These are phyloP conservation scores for Boletellus ananas DNA, from an alignment of 768 basidiomycete genomes.

Conservation along the genomic window DNA sequence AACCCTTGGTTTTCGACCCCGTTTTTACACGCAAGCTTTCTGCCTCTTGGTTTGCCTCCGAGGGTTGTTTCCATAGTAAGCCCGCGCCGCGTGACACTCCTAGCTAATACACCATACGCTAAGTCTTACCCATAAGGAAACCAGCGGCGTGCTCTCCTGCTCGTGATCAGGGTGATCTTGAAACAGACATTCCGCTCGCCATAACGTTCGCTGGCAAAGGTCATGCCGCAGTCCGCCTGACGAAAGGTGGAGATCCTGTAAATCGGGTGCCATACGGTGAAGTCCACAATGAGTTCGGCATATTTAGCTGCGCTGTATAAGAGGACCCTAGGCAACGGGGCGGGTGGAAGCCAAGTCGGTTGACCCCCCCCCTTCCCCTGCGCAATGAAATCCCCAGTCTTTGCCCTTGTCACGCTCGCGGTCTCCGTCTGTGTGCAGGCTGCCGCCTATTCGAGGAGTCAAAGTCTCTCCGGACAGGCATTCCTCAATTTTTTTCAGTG, in stretches of 20 bases:
- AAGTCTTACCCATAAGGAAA: background rate
- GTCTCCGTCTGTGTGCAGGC: slow-evolving; percentile 22
- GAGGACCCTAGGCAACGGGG: background rate
- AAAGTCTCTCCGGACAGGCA: slow-evolving; percentile 45
- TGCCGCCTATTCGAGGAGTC: slow-evolving; percentile 43
- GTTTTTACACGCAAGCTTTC: background rate
- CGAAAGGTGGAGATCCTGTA: background rate
- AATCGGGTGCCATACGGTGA: background rate
- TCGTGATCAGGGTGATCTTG: background rate
- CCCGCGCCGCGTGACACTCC: background rate
- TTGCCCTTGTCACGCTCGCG: slow-evolving; percentile 7
- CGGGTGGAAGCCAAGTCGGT: background rate
- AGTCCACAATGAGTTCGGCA: background rate
- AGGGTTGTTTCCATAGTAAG: background rate
- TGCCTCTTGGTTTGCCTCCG: background rate
- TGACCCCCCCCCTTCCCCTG: background rate
- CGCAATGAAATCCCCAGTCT: slow-evolving; percentile 2
- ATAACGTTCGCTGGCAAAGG: slow-evolving; percentile 2
- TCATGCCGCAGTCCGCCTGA: background rate
- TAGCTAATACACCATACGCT: background rate
- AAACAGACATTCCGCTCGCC: background rate
- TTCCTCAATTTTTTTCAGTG: slow-evolving; percentile 39
- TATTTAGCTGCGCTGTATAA: slow-evolving; percentile 9
- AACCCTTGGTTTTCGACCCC: background rate
- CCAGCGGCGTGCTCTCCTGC: background rate